Evolutionary conservation across 2,329 filamentous ascomycete species (phyloP), one percentile per base, ranked within the genome.

Genomic region (Penicillium sp.): DNA sequence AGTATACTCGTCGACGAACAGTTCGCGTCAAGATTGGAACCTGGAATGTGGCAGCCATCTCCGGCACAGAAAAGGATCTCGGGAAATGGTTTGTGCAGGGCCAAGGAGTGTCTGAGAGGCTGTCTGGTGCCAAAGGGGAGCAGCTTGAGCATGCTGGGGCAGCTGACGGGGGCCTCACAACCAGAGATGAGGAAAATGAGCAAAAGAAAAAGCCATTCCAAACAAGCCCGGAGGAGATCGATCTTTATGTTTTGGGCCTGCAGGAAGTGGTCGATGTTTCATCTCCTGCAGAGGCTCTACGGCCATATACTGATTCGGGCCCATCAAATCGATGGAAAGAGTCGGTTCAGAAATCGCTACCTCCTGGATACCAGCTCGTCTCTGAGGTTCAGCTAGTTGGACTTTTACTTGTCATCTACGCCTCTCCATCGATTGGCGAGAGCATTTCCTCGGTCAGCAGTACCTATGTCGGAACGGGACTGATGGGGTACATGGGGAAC

Each of bases 401-500:
- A 0, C 76, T 99, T 22, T 79, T 96, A 41, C 79, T 97, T 2
- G 80, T 98, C 27, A 83, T 97, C 26, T 98, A 95, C 70, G 93
- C 91, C 2, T 90, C 93, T 0, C 87, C 92, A 0, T 83, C 86
- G 9, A 80, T 98, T 41, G 85, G 85, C 1, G 82, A 87, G 0
- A 89, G 88, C 2, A 84, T 98, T 66, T 90, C 86, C 60, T 90
- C 90, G 48, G 86, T 96, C 64, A 96, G 90, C 73, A 92, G 89
- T 1, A 87, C 87, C 5, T 89, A 86, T 56, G 88, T 98, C 8
- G 93, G 93, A 0, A 99, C 95, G 0, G 95, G 95, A 0, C 75
- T 98, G 44, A 85, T 96, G 75, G 93, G 93, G 0, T 96, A 96
- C 69, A 88, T 97, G 79, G 95, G 95, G 10, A 99, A 99, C 74